Conservation (phyloP, 768 basidiomycete species). For the Psilocybe tampanensis region DNA sequence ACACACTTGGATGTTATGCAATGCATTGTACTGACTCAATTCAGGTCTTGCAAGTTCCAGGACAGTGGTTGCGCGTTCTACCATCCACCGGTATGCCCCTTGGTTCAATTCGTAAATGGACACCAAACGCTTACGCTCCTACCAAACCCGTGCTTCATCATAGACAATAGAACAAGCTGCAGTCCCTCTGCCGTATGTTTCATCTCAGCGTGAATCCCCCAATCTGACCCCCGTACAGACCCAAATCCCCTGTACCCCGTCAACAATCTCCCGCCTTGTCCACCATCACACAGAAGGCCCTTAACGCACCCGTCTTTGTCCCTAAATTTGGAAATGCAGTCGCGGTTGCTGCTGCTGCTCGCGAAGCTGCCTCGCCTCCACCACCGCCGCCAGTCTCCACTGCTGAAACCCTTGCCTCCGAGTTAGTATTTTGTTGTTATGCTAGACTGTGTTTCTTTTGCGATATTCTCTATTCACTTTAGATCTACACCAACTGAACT, state of each 20-base stretch:
- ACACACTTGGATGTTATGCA: background rate
- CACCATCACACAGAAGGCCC: conserved; percentile 58
- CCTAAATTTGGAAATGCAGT: conserved; percentile 53
- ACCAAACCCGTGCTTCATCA: background rate
- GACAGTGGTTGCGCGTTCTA: conserved; percentile 85
- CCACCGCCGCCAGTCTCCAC: conserved; percentile 23
- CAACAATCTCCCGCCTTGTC: conserved; percentile 36
- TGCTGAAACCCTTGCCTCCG: conserved; percentile 2
- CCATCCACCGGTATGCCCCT: conserved; percentile 66
- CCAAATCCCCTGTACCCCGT: conserved; percentile 24
- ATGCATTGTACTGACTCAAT: background rate
- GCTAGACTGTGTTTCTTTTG: background rate
- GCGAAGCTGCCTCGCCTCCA: conserved; percentile 25
- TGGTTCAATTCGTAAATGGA: background rate
- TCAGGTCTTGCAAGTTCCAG: conserved; percentile 81
- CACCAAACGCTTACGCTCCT: background rate
- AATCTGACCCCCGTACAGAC: conserved; percentile 29
- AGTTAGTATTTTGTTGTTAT: background rate
- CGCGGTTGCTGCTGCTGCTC: conserved; percentile 28
- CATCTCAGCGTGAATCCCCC: conserved; percentile 8
- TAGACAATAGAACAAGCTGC: conserved; percentile 17
- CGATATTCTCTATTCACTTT: background rate
- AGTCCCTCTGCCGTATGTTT: conserved; percentile 32
- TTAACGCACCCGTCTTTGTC: conserved; percentile 85
- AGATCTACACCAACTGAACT: background rate